A percentile compares a stretch with the other conserved stretches of the same genome.
These are phyloP conservation scores for Aegilops umbellulata DNA, from an alignment of 176 grass and related monocot genomes.

Conservation along the genomic window DNA sequence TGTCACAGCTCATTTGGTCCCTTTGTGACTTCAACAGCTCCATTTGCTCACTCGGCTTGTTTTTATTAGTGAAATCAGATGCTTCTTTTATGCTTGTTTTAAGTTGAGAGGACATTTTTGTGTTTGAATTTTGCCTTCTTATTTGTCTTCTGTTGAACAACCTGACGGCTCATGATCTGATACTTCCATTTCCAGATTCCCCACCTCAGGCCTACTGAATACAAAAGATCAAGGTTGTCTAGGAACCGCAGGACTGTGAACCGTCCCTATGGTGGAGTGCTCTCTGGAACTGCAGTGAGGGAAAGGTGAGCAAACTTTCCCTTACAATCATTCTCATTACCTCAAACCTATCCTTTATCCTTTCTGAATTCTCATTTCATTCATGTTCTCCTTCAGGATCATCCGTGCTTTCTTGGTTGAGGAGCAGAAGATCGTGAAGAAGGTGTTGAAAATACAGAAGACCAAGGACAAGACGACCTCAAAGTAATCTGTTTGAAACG, in stretches of 20 bases:
- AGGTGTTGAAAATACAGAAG: slow-evolving; percentile 95
- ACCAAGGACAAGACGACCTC: slow-evolving; percentile 66
- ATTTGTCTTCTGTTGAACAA: background rate
- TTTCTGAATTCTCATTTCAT: background rate
- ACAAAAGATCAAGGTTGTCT: slow-evolving; percentile 64
- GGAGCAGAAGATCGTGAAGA: slow-evolving; percentile 99
- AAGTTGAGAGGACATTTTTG: background rate
- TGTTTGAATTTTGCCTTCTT: background rate
- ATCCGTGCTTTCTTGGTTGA: slow-evolving; percentile 90
- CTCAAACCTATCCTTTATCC: background rate
- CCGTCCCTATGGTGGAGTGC: slow-evolving; percentile 63
- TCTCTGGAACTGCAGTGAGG: slow-evolving; percentile 56
- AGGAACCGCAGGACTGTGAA: slow-evolving; percentile 69
- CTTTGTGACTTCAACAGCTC: too few relatives aligned
- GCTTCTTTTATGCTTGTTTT: too few relatives aligned
- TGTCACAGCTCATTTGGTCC: too few relatives aligned
- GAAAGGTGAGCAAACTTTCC: slow-evolving; percentile 41
- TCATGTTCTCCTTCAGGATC: slow-evolving; percentile 42
- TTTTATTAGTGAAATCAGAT: too few relatives aligned
- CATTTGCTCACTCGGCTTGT: too few relatives aligned
- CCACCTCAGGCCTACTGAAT: slow-evolving; percentile 64
- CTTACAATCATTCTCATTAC: background rate
- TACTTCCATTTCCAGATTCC: slow-evolving; percentile 40
- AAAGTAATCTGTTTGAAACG: slow-evolving; percentile 38
- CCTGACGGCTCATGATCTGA: background rate